Evolutionary conservation across 2,329 filamentous ascomycete species (phyloP), one percentile per base, ranked within the genome.

Genomic region (Nemania diffusa): DNA sequence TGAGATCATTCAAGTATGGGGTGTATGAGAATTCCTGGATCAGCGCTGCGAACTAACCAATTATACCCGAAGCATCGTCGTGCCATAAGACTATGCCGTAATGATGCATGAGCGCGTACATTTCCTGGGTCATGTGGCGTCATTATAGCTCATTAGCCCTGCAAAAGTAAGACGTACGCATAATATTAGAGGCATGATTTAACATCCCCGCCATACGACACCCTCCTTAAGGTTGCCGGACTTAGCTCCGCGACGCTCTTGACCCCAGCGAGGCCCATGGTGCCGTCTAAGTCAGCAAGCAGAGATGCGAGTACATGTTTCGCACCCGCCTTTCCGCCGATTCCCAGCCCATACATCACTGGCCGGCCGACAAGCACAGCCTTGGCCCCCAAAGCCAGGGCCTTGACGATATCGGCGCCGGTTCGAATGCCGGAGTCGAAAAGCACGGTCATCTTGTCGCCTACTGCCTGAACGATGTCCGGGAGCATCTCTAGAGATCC

Each of bases 351-450:
- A 27, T 76, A 90, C 24, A 90, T 81, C 82, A 86, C 89, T 2
- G 89, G 81, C 5, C 88, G 76, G 0, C 88, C 88, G 0, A 91
- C 80, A 64, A 89, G 88, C 32, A 85, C 86, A 5, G 84, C 85
- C 32, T 82, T 86, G 2, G 85, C 88, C 4, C 87, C 81, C 77
- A 85, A 57, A 78, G 81, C 70, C 79, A 84, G 73, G 1, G 85
- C 85, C 69, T 88, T 88, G 78, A 91, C 79, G 1, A 89, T 84
- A 70, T 90, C 88, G 0, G 86, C 85, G 1, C 87, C 88, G 37
- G 85, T 81, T n/a, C 85, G 82, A 34, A 90, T 82, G 0, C 88
- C 89, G 73, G 71, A 84, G 72, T 92, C 90, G 17, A 91, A 85
- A 50, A 91, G 82, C 22, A 92, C 81, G 0, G 85, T 84, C n/a